phyloP scores from a whole-genome alignment of 768 basidiomycete genomes.

The Naematelia encephala region DNA sequence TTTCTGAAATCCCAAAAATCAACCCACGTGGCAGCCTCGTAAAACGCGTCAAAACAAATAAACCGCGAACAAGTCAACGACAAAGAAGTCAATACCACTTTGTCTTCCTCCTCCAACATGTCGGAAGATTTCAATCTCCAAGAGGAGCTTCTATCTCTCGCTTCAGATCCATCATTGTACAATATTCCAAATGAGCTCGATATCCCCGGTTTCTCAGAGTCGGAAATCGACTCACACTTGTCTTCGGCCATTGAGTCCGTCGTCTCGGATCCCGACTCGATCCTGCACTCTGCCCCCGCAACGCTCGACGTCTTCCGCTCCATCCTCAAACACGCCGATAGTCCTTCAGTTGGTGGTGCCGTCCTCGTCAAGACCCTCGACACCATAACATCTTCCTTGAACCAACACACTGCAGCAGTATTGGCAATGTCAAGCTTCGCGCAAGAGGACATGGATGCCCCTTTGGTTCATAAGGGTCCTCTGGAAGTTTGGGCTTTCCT shows the following conservation, averaged over 20 bases:
- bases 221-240: slow-evolving; percentile 47
- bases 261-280: slow-evolving; percentile 69
- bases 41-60: neutral
- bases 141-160: slow-evolving; percentile 66
- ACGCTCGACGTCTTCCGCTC: slow-evolving; percentile 79
- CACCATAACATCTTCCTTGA: slow-evolving; percentile 65
- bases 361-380: slow-evolving; percentile 84
- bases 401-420: slow-evolving; percentile 27
- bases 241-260: slow-evolving; percentile 77
- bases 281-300: slow-evolving; percentile 57
- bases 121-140: slow-evolving; percentile 65
- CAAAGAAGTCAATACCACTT: neutral
- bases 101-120: slow-evolving; percentile 22
- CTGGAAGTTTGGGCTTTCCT: slow-evolving; percentile 92
- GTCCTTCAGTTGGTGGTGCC: slow-evolving; percentile 49
- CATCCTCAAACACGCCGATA: slow-evolving; percentile 62
- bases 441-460: slow-evolving; percentile 40
- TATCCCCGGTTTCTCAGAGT: slow-evolving; percentile 56
- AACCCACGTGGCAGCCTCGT: neutral
- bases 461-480: slow-evolving; percentile 61
- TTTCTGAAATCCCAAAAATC: slow-evolving; percentile 19
- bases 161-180: slow-evolving; percentile 61
- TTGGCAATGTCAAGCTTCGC: slow-evolving; percentile 24
- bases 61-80: too few relatives aligned
- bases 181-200: slow-evolving; percentile 69